Conservation (phyloP, 192 early-diverging fungal species). For the Entomortierella beljakovae region DNA sequence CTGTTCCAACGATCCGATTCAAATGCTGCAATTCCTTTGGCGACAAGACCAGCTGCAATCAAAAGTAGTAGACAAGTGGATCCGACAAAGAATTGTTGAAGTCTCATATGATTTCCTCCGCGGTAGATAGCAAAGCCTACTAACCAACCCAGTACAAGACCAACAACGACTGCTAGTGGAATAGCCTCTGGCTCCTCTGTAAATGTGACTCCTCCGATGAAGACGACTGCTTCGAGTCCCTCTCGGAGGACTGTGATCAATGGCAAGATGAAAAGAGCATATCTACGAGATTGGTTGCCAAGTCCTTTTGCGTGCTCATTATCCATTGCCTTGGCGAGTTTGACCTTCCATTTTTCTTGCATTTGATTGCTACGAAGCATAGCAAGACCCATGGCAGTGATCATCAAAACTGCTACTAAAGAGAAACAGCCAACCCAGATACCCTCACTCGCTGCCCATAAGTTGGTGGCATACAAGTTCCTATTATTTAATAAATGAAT, state of each 20-base stretch:
- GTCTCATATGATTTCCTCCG: slow-evolving; percentile 71
- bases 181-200: slow-evolving; percentile 73
- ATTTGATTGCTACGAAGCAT: slow-evolving; percentile 80
- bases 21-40: slow-evolving; percentile 75
- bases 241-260: slow-evolving; percentile 88
- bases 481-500: slow-evolving; percentile 5
- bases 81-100: slow-evolving; percentile 83
- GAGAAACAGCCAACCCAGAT: slow-evolving; percentile 68
- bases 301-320: slow-evolving; percentile 38
- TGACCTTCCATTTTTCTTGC: slow-evolving; percentile 82
- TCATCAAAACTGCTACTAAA: slow-evolving; percentile 81
- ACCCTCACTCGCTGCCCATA: slow-evolving; percentile 68
- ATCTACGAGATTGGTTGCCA: slow-evolving; percentile 53
- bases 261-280: slow-evolving; percentile 86
- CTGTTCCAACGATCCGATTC: slow-evolving; percentile 73
- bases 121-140: slow-evolving; percentile 83
- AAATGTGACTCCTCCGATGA: slow-evolving; percentile 87
- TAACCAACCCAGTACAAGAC: slow-evolving; percentile 69
- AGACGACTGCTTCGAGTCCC: slow-evolving; percentile 88
- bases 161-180: slow-evolving; percentile 82
- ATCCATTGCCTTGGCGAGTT: slow-evolving; percentile 65
- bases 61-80: slow-evolving; percentile 80
- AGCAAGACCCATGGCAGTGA: slow-evolving; percentile 84
- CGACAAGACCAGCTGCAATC: slow-evolving; percentile 84
- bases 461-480: slow-evolving; percentile 40